These are phyloP conservation scores for Metschnikowia similis DNA, from an alignment of 805 yeast species.

Conservation along the genomic window DNA sequence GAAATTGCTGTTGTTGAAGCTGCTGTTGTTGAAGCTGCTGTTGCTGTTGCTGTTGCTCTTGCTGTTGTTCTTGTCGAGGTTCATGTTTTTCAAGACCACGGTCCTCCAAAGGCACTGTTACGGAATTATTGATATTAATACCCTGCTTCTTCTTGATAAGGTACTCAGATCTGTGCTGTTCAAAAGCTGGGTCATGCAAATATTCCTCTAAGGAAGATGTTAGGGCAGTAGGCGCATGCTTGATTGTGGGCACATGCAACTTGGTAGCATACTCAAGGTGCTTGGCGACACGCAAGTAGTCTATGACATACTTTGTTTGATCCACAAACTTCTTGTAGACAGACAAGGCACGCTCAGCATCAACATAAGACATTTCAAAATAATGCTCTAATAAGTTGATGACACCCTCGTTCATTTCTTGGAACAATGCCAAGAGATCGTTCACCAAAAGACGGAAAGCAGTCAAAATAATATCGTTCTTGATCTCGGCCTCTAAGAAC, in stretches of 20 bases:
- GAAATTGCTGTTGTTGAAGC: not conserved
- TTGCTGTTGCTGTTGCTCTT: conserved; percentile 52
- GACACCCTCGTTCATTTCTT: conserved; percentile 91
- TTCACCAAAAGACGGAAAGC: conserved; percentile 87
- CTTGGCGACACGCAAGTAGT: conserved; percentile 84
- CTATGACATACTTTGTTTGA: conserved; percentile 82
- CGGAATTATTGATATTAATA: not conserved
- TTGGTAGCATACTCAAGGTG: conserved; percentile 83
- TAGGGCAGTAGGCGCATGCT: conserved; percentile 94
- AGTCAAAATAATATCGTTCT: conserved; percentile 77
- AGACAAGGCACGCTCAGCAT: conserved; percentile 81
- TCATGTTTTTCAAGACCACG: conserved; percentile 44
- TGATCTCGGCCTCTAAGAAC: conserved; percentile 74
- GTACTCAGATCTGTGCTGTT: conserved; percentile 71
- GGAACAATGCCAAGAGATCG: conserved; percentile 81
- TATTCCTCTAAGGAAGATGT: conserved; percentile 86
- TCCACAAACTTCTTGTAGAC: conserved; percentile 83
- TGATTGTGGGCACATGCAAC: conserved; percentile 89
- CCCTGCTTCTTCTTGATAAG: conserved; percentile 55
- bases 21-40: not conserved
- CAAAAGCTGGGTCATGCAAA: conserved; percentile 81
- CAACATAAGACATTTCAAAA: conserved; percentile 83
- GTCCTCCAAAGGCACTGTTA: not conserved
- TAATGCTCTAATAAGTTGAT: conserved; percentile 90
- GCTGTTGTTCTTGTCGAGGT: conserved; percentile 22